phyloP scores from a whole-genome alignment of 495 filamentous ascomycete genomes.

The Penicillium bovifimosum region DNA sequence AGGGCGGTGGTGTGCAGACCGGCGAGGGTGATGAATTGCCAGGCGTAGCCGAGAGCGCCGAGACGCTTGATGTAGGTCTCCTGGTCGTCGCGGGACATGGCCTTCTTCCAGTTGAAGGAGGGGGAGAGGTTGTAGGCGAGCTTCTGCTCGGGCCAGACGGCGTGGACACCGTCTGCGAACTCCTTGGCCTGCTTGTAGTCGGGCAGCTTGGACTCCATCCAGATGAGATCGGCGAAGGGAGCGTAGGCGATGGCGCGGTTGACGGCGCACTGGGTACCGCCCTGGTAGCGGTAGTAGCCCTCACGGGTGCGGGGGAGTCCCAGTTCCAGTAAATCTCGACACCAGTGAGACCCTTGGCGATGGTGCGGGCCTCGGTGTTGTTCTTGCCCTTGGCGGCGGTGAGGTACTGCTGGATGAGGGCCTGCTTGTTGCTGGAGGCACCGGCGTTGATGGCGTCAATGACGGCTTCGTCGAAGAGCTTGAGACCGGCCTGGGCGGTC shows the following conservation, averaged over 20 bases:
- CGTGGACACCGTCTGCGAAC: conserved; percentile 91
- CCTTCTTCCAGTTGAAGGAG: conserved; percentile 99
- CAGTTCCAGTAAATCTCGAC: conserved; percentile 86
- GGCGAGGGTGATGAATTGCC: conserved; percentile 99
- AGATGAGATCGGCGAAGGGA: conserved; percentile 91
- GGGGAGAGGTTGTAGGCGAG: conserved; percentile 96
- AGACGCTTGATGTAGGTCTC: conserved; percentile 95
- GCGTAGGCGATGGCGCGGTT: conserved; percentile 90
- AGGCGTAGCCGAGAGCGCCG: conserved; percentile 85
- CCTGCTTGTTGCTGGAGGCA: conserved; percentile 59
- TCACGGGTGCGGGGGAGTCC: conserved; percentile 89
- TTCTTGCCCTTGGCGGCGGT: conserved; percentile 69
- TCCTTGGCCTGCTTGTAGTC: conserved; percentile 90
- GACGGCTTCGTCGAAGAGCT: conserved; percentile 87
- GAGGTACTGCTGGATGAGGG: conserved; percentile 60
- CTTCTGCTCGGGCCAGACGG: conserved; percentile 93
- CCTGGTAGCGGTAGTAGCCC: conserved; percentile 87
- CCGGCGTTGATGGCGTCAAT: conserved; percentile 70
- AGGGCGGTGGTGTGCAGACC: conserved; percentile 93
- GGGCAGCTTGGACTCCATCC: conserved; percentile 98
- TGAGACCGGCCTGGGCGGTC: conserved; percentile 75
- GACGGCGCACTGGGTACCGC: conserved; percentile 86
- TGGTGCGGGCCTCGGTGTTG: conserved; percentile 73
- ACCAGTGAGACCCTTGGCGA: conserved; percentile 79
- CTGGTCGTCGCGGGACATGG: conserved; percentile 89